phyloP scores from a whole-genome alignment of 2,329 filamentous ascomycete species.

The Trichophyton mentagrophytes region DNA sequence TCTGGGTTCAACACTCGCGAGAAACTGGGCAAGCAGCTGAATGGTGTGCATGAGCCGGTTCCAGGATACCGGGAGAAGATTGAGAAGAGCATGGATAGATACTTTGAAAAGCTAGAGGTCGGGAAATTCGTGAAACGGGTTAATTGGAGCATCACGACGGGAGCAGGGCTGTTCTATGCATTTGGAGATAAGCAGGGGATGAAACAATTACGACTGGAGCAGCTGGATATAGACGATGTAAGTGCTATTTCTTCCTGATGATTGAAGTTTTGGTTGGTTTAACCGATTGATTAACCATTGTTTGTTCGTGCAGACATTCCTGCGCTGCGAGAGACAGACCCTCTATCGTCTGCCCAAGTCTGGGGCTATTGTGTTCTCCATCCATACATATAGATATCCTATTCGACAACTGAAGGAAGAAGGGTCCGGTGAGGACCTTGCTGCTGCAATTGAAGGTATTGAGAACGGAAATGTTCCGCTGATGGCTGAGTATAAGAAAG shows the following conservation, averaged over 20 bases:
- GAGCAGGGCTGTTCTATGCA: constrained; percentile 30
- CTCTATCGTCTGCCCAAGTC: constrained; percentile 45
- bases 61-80: constrained; percentile 46
- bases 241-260: constrained; percentile 8
- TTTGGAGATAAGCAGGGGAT: constrained; percentile 23
- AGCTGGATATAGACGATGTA: constrained; percentile 36
- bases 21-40: constrained; percentile 42
- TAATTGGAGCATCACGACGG: constrained; percentile 38
- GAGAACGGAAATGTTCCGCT: constrained; percentile 43
- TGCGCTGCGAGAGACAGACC: constrained; percentile 50
- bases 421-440: constrained; percentile 42
- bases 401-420: constrained; percentile 44
- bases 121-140: constrained; percentile 43
- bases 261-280: neutral
- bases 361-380: constrained; percentile 45
- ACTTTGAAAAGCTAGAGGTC: constrained; percentile 42
- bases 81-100: constrained; percentile 49
- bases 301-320: constrained; percentile 24
- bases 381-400: constrained; percentile 51
- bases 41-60: constrained; percentile 46
- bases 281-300: constrained; percentile 8
- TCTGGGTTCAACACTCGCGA: constrained; percentile 44
- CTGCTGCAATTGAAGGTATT: constrained; percentile 47
- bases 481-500: constrained; percentile 48
- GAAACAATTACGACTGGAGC: constrained; percentile 20